Evolutionary conservation across 768 basidiomycete species (phyloP), one percentile per base, ranked within the genome.

Genomic region (Suillus americanus): DNA sequence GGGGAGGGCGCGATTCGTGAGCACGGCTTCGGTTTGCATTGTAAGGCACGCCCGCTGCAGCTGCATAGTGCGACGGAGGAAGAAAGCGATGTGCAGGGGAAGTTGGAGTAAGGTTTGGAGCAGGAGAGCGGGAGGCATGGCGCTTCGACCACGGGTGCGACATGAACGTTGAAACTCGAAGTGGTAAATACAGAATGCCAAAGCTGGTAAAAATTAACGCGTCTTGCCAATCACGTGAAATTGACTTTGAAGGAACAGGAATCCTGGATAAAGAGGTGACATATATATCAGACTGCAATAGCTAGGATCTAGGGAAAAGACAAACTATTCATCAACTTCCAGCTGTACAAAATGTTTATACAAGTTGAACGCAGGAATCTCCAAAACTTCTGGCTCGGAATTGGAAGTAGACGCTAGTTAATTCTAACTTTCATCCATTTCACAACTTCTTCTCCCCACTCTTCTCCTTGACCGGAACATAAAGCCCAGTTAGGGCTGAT

Each of bases 51-150:
- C 83, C 84, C 3, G 81, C 85, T 1, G 83, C 85, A 20, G 81
- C 82, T 7, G 85, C 86, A 70, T 85, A 86, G 66, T 86, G 80
- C 48, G 86, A 81, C 0, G 86, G 85, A 14, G 86, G 86, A 23
- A 84, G 70, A 68, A 84, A 87, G 2, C 76, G 74, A 13, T 76
- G 79, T 3, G 79, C 77, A 7, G 73, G 69, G 0, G 75, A 70
- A 3, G 69, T 65, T 38, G 75, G 54, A 59, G 72, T 70, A 30
- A 74, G 68, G 67, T 68, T 62, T 66, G 73, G 75, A 18, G 77
- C 77, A 1, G 82, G 81, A 28, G 83, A 82, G 33, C 81, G 82
- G 16, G 80, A 74, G 62, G 79, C 81, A 64, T 70, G 79, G n/a
- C 68, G 46, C 64, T 64, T 73, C 20, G 68, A 63, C 63, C 70